phyloP scores from a whole-genome alignment of 1,139 yeast genomes.

The Geotrichum phurueaensis region DNA sequence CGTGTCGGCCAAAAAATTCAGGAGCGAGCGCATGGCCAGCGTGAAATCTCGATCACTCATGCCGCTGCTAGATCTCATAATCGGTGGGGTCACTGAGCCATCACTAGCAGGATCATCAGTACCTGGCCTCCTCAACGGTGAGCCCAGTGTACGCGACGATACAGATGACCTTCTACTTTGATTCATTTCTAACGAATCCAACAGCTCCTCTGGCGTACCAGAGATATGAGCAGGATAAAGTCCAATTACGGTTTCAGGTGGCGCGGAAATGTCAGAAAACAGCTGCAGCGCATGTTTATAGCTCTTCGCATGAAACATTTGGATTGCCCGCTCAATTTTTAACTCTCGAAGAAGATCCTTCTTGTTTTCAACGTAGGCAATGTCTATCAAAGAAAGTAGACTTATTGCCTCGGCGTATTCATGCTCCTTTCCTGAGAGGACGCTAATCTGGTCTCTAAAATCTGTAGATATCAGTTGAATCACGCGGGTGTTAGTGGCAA shows the following conservation, averaged over 20 bases:
- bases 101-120: not conserved
- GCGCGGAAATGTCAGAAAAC: slow-evolving; percentile 51
- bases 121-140: not conserved
- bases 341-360: slow-evolving; percentile 40
- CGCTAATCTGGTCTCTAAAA: slow-evolving; percentile 33
- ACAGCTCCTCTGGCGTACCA: slow-evolving; percentile 21
- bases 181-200: slow-evolving; percentile 13
- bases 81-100: not conserved
- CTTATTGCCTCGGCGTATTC: slow-evolving; percentile 41
- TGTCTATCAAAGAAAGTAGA: slow-evolving; percentile 37
- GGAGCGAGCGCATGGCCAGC: slow-evolving; percentile 46
- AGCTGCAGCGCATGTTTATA: slow-evolving; percentile 41
- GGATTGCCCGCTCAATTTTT: slow-evolving; percentile 40
- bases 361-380: slow-evolving; percentile 34
- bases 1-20: slow-evolving; percentile 50
- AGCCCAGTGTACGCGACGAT: not conserved
- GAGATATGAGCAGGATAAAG: slow-evolving; percentile 41
- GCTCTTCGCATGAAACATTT: slow-evolving; percentile 34
- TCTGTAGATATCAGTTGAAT: slow-evolving; percentile 26
- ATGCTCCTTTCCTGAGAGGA: slow-evolving; percentile 23
- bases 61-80: not conserved
- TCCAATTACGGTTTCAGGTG: slow-evolving; percentile 47
- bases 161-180: not conserved
- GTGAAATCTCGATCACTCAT: slow-evolving; percentile 20
- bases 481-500: slow-evolving; percentile 29